phyloP scores from a whole-genome alignment of 106 monocot species.

The Cymbidium sinense region DNA sequence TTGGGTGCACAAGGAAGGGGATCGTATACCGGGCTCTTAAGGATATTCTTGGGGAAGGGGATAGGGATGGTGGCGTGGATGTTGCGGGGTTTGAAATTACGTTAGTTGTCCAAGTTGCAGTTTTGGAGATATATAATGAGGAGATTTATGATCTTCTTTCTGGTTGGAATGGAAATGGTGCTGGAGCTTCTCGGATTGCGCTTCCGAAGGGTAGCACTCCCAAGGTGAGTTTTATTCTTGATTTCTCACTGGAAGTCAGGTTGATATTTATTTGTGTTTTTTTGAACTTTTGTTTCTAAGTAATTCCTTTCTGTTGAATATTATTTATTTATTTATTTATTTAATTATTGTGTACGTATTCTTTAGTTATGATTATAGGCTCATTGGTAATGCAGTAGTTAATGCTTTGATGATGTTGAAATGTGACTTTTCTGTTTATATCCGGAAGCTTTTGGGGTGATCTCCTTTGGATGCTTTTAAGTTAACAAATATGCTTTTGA shows the following conservation, averaged over 20 bases:
- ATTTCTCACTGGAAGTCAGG: neutral
- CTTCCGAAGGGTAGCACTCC: slow-evolving; percentile 53
- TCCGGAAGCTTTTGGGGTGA: too few relatives aligned
- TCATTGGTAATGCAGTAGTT: neutral
- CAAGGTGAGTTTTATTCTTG: slow-evolving; percentile 40
- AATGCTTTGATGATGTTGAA: neutral
- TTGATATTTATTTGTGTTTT: neutral
- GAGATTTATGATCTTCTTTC: slow-evolving; percentile 95
- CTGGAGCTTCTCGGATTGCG: slow-evolving; percentile 15
- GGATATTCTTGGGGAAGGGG: slow-evolving; percentile 57
- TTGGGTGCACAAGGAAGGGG: slow-evolving; percentile 67
- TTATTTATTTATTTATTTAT: too few relatives aligned
- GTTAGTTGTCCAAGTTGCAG: slow-evolving; percentile 72
- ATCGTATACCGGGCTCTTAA: slow-evolving; percentile 87
- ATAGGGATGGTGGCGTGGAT: slow-evolving; percentile 17
- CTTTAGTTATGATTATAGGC: neutral
- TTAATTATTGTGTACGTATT: too few relatives aligned
- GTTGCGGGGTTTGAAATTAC: slow-evolving; percentile 42
- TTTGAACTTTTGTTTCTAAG: neutral
- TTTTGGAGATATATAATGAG: slow-evolving; percentile 95
- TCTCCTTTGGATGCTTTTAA: too few relatives aligned
- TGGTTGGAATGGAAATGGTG: slow-evolving; percentile 20
- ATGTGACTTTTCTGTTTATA: too few relatives aligned
- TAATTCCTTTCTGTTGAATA: neutral
- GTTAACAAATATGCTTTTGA: too few relatives aligned